These are phyloP conservation scores for Xylaria grammica DNA, from an alignment of 495 filamentous ascomycete species.

Conservation along the genomic window DNA sequence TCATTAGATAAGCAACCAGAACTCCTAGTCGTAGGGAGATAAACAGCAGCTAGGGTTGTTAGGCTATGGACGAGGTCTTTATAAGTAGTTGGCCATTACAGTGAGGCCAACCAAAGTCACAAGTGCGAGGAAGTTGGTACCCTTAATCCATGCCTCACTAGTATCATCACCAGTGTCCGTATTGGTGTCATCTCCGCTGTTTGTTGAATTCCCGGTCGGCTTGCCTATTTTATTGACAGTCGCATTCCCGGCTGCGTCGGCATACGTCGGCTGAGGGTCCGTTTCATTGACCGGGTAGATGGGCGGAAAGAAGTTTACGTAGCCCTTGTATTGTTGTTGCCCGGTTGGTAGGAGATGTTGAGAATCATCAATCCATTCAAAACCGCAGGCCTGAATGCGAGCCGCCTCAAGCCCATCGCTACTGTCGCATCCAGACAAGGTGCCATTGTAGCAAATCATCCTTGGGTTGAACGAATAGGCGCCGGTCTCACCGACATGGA, in stretches of 20 bases:
- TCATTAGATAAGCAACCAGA: background rate
- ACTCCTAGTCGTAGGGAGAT: background rate
- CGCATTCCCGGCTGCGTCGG: slow-evolving; percentile 5
- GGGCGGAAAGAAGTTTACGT: slow-evolving; percentile 7
- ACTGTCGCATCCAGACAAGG: slow-evolving; percentile 8
- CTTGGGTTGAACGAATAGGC: background rate
- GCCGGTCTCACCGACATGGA: background rate
- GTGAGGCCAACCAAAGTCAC: slow-evolving; percentile 1
- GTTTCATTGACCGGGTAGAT: background rate
- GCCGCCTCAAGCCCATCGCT: background rate
- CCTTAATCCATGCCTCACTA: slow-evolving; percentile 1
- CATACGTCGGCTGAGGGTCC: slow-evolving; percentile 12
- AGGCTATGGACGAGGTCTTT: background rate
- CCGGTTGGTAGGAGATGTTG: background rate
- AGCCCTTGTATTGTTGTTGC: background rate
- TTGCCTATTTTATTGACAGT: background rate
- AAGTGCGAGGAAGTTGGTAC: background rate
- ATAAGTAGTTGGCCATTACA: slow-evolving; percentile 1
- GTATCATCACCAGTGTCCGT: background rate
- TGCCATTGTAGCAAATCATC: slow-evolving; percentile 6
- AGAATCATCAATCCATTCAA: slow-evolving; percentile 1
- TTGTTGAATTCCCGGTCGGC: slow-evolving; percentile 1
- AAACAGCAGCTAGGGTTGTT: background rate
- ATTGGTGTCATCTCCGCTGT: slow-evolving; percentile 3
- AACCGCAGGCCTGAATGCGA: slow-evolving; percentile 1